Base-by-base conservation (phyloP, 768 basidiomycete genomes). In the Agaricus blazei region DNA sequence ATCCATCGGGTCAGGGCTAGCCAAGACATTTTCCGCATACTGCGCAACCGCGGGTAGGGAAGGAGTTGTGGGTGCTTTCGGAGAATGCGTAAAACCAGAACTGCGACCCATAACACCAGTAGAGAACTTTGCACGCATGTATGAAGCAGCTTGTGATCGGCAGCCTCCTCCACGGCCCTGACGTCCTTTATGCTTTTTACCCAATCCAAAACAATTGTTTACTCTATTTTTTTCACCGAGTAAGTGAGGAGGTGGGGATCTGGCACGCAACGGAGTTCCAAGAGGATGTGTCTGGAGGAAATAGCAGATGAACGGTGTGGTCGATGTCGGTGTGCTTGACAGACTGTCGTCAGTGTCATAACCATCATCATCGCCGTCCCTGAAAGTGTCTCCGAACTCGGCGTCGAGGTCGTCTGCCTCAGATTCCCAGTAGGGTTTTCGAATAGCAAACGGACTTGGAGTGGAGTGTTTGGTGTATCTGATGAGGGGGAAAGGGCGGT, bases 401-500 rank as follows among this genome's bases (percentile, higher is more conserved):
- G 19, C 9, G 11, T 31, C 48, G 7, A 23, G 9, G 2, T 56
- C 54, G 27, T 50, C 48, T 34, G 28, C 40, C 8, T 37, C 47
- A 11, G 37, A 34, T 44, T 50, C 54, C 54, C 54, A 56, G 31
- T 44, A 56, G n/a, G 48, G 48, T 44, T 47, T 56, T 3, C 54
- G 48, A 15, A 44, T 19, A 9, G 54, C 54, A 27, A 56, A 56
- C 24, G 54, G 54, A 28, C 54, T 56, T 19, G 40, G 45, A 4
- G 27, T 27, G 6, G 52, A 26, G 5, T 42, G 46, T 27, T 50
- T 56, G 14, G 40, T 28, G 5, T 52, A 38, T 7, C 51, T 42
- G 44, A 62, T 62, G 37, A 62, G 23, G 0, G 60, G 60, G 52
- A 62, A 62, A 3, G 53, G 58, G 4, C 60, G 41, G 47, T 62